Percentiles rank a stretch among this genome's conserved stretches.
These are phyloP conservation scores for Ascochyta viciae-villosae DNA, from an alignment of 2,329 filamentous ascomycete genomes.

Conservation along the genomic window DNA sequence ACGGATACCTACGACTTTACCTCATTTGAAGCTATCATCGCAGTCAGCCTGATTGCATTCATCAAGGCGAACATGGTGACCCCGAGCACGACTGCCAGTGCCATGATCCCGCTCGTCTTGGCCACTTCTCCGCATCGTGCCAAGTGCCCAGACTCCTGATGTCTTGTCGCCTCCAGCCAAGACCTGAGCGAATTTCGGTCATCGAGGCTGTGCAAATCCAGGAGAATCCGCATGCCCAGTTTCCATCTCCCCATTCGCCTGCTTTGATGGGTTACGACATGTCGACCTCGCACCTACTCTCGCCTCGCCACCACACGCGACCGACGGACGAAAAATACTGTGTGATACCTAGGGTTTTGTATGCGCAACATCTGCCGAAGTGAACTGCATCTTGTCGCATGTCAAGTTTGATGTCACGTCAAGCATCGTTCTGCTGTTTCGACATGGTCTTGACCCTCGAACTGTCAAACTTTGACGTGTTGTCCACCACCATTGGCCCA, in stretches of 20 bases:
- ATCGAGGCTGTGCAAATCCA: constrained; percentile 21
- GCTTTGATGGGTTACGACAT: neutral
- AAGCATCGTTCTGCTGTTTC: neutral
- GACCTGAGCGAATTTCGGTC: constrained; percentile 12
- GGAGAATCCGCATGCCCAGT: constrained; percentile 9
- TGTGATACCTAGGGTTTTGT: neutral
- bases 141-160: constrained; percentile 14
- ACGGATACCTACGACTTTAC: neutral
- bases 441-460: neutral
- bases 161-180: constrained; percentile 11
- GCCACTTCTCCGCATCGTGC: constrained; percentile 16
- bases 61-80: constrained; percentile 6
- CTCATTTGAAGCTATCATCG: neutral
- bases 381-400: neutral
- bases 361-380: neutral
- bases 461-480: neutral
- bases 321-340: neutral
- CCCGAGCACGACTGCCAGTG: constrained; percentile 9
- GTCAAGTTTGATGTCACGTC: constrained; percentile 1
- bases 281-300: neutral
- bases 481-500: too few relatives aligned
- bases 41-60: neutral
- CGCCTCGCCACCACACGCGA: neutral
- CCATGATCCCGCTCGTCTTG: constrained; percentile 22
- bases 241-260: constrained; percentile 1